A percentile compares a stretch with the other conserved stretches of the same genome.
phyloP scores from a whole-genome alignment of 2,329 filamentous ascomycete genomes.

The Colletotrichum liaoningense region DNA sequence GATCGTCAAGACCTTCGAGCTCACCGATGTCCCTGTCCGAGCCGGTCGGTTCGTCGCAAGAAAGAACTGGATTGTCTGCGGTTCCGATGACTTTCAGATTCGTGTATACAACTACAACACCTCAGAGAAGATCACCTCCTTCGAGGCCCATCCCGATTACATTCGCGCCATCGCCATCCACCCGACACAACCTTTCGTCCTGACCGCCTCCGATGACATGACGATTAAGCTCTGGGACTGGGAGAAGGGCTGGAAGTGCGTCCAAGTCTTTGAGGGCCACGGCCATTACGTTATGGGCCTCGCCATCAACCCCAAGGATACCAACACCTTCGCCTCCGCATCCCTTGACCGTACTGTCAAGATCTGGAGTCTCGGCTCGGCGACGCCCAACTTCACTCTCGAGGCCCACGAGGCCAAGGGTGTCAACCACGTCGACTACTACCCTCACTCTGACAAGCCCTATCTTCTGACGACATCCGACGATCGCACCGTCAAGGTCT shows the following conservation, averaged over 20 bases:
- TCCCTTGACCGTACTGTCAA: conserved; percentile 97
- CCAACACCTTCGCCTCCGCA: conserved; percentile 90
- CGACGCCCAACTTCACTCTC: conserved; percentile 95
- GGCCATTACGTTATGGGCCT: conserved; percentile 97
- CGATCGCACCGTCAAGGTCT: conserved; percentile 85
- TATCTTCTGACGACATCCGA: conserved; percentile 98
- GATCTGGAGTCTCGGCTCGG: conserved; percentile 95
- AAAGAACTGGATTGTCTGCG: conserved; percentile 99
- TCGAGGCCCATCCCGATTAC: conserved; percentile 98
- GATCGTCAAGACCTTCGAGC: conserved; percentile 98
- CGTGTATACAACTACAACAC: conserved; percentile 99
- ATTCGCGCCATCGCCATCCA: conserved; percentile 97
- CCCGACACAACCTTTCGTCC: conserved; percentile 92
- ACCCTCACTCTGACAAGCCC: conserved; percentile 78
- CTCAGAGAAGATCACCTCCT: conserved; percentile 96
- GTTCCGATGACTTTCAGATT: conserved; percentile 83
- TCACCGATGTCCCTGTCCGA: conserved; percentile 97
- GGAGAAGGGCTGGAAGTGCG: conserved; percentile 98
- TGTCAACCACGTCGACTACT: conserved; percentile 97
- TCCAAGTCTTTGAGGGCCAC: conserved; percentile 96
- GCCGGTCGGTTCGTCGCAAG: conserved; percentile 95
- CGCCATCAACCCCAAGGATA: conserved; percentile 97
- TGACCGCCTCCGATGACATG: conserved; percentile 98
- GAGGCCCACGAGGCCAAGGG: conserved; percentile 98
- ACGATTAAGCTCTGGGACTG: conserved; percentile 99